Percentiles rank a stretch among this genome's conserved stretches.
Evolutionary conservation across 2,329 filamentous ascomycete species (phyloP).

Genomic region (Ceratocystis lukuohia): DNA sequence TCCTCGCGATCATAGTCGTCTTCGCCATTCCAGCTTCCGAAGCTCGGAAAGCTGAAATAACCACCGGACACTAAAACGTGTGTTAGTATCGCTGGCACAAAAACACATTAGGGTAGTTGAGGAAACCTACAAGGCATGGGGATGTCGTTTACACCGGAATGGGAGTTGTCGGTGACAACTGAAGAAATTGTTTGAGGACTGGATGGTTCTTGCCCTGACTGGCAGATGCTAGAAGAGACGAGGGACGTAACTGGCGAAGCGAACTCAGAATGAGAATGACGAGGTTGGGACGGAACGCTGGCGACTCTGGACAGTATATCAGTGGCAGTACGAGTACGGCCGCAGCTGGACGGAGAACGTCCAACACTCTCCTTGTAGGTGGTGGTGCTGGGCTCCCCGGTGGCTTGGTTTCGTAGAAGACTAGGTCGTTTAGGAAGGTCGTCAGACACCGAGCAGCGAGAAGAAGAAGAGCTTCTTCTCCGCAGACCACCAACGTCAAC

Average conservation of each 20-base stretch:
- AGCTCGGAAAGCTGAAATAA: slow-evolving; percentile 63
- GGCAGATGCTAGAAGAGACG: not conserved
- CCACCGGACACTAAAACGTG: slow-evolving; percentile 6
- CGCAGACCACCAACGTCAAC: slow-evolving; percentile 16
- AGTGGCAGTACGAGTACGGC: slow-evolving; percentile 16
- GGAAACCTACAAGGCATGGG: slow-evolving; percentile 24
- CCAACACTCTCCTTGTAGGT: slow-evolving; percentile 17
- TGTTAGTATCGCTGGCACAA: not conserved
- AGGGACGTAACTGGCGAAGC: slow-evolving; percentile 16
- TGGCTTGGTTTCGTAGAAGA: slow-evolving; percentile 19
- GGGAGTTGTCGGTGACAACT: not conserved
- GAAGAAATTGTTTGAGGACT: slow-evolving; percentile 12
- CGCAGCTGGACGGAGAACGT: slow-evolving; percentile 14
- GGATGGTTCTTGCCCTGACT: slow-evolving; percentile 7
- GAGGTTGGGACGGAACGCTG: slow-evolving; percentile 14
- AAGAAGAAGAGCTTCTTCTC: slow-evolving; percentile 18
- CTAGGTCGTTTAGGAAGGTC: slow-evolving; percentile 16
- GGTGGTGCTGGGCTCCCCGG: slow-evolving; percentile 15
- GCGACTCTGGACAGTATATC: slow-evolving; percentile 18
- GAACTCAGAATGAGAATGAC: slow-evolving; percentile 6
- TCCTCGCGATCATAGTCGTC: slow-evolving; percentile 20
- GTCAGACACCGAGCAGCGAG: slow-evolving; percentile 19
- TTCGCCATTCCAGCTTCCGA: slow-evolving; percentile 49
- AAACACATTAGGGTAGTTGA: slow-evolving; percentile 20
- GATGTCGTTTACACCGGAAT: slow-evolving; percentile 9